A percentile compares a stretch with the other conserved stretches of the same genome.
These are phyloP conservation scores for Botryotinia convoluta DNA, from an alignment of 2,329 filamentous ascomycete genomes.

Conservation along the genomic window DNA sequence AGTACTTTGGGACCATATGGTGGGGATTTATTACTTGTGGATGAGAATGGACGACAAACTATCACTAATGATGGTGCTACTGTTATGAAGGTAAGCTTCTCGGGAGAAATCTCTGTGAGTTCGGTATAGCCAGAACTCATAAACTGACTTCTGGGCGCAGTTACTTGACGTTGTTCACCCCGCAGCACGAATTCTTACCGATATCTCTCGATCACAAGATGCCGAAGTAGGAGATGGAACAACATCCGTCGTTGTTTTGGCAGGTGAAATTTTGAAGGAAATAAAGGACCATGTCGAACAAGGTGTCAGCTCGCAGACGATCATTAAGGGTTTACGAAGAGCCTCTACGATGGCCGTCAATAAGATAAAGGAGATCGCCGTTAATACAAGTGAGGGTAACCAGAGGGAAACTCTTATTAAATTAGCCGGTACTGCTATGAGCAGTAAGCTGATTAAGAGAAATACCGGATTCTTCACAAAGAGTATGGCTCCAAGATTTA, in stretches of 20 bases:
- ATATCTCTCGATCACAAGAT: slow-evolving; percentile 98
- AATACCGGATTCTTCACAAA: slow-evolving; percentile 97
- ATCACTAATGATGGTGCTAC: slow-evolving; percentile 99
- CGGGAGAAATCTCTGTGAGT: background rate
- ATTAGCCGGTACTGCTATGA: slow-evolving; percentile 95
- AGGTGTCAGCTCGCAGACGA: slow-evolving; percentile 94
- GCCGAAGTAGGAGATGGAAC: slow-evolving; percentile 98
- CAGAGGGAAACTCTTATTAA: slow-evolving; percentile 85
- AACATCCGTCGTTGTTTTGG: slow-evolving; percentile 93
- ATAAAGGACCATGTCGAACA: slow-evolving; percentile 94
- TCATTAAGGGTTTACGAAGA: slow-evolving; percentile 92
- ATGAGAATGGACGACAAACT: slow-evolving; percentile 91
- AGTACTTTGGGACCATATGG: slow-evolving; percentile 94
- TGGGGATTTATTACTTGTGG: slow-evolving; percentile 92
- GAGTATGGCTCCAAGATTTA: slow-evolving; percentile 55
- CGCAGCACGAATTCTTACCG: slow-evolving; percentile 92
- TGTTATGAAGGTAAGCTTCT: slow-evolving; percentile 81
- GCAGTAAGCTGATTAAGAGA: slow-evolving; percentile 97
- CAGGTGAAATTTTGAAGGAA: slow-evolving; percentile 97
- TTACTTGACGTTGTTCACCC: slow-evolving; percentile 98
- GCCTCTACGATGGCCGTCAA: slow-evolving; percentile 90
- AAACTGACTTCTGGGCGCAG: slow-evolving; percentile 45
- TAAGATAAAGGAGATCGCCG: slow-evolving; percentile 97
- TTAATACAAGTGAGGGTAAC: slow-evolving; percentile 78
- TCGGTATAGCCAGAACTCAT: slow-evolving; percentile 10